These are phyloP conservation scores for Ustilago hordei DNA, from an alignment of 1,284 basidiomycete species.

Conservation along the genomic window DNA sequence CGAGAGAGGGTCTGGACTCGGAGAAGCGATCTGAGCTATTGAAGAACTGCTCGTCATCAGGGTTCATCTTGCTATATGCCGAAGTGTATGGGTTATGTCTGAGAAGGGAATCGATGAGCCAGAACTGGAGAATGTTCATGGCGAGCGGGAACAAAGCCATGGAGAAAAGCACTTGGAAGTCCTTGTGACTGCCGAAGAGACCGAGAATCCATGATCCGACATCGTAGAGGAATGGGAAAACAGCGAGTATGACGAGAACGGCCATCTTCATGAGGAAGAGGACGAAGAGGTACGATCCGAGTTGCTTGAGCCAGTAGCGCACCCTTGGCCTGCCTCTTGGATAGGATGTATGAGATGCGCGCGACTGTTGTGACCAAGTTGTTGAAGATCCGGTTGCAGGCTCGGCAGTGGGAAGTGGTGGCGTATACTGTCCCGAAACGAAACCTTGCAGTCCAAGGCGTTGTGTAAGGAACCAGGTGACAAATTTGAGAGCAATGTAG, in stretches of 20 bases:
- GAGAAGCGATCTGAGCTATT: constrained; percentile 35
- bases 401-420: constrained; percentile 20
- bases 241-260: constrained; percentile 81
- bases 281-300: constrained; percentile 84
- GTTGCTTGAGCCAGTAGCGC: constrained; percentile 83
- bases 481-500: constrained; percentile 80
- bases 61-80: constrained; percentile 51
- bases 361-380: constrained; percentile 9
- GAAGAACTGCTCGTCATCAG: constrained; percentile 38
- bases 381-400: constrained; percentile 8
- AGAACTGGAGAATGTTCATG: constrained; percentile 76
- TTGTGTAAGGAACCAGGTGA: constrained; percentile 78
- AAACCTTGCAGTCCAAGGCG: constrained; percentile 80
- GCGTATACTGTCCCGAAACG: constrained; percentile 82
- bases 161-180: constrained; percentile 71
- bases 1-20: constrained; percentile 10
- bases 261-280: constrained; percentile 85
- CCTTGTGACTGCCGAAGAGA: constrained; percentile 77
- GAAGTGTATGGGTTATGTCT: constrained; percentile 61
- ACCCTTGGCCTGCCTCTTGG: constrained; percentile 50
- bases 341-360: constrained; percentile 16
- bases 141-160: constrained; percentile 93
- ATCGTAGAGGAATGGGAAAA: constrained; percentile 75
- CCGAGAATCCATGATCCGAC: constrained; percentile 84
- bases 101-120: constrained; percentile 67